A percentile compares a stretch with the other conserved stretches of the same genome.
Conservation (phyloP, 2,329 filamentous ascomycete species). For the Sarocladiaceae sp. region DNA sequence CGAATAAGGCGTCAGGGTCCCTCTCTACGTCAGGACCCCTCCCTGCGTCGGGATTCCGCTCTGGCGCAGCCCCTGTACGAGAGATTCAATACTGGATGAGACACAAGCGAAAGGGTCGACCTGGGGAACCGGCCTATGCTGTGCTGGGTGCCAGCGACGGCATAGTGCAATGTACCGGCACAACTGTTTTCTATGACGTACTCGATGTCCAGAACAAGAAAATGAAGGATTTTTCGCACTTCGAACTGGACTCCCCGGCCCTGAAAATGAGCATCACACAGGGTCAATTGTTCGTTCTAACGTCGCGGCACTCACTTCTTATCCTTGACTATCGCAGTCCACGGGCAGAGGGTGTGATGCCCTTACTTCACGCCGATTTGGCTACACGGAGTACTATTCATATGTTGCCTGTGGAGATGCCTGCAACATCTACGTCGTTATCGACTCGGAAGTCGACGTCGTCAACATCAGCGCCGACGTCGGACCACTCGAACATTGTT, state of each 20-base stretch:
- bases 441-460: no score
- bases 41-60: no score
- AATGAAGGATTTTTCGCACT: slow-evolving; percentile 41
- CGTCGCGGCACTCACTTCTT: slow-evolving; percentile 49
- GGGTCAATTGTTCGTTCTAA: slow-evolving; percentile 47
- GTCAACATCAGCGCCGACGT: no score
- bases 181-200: slow-evolving; percentile 50
- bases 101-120: slow-evolving; percentile 39
- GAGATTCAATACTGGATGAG: slow-evolving; percentile 49
- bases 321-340: slow-evolving; percentile 45
- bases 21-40: no score
- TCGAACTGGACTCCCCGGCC: slow-evolving; percentile 49
- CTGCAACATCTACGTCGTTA: neutral
- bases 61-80: slow-evolving; percentile 14
- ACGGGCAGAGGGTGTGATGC: slow-evolving; percentile 25
- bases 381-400: slow-evolving; percentile 39
- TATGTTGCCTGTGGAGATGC: slow-evolving; percentile 22
- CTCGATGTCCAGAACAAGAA: slow-evolving; percentile 48
- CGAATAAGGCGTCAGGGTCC: no score
- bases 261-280: slow-evolving; percentile 43
- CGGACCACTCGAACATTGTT: no score
- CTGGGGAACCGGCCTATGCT: slow-evolving; percentile 46
- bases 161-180: slow-evolving; percentile 53
- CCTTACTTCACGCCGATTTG: slow-evolving; percentile 41
- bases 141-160: slow-evolving; percentile 51